These are phyloP conservation scores for Komagataella mondaviorum DNA, from an alignment of 805 yeast species.

Conservation along the genomic window DNA sequence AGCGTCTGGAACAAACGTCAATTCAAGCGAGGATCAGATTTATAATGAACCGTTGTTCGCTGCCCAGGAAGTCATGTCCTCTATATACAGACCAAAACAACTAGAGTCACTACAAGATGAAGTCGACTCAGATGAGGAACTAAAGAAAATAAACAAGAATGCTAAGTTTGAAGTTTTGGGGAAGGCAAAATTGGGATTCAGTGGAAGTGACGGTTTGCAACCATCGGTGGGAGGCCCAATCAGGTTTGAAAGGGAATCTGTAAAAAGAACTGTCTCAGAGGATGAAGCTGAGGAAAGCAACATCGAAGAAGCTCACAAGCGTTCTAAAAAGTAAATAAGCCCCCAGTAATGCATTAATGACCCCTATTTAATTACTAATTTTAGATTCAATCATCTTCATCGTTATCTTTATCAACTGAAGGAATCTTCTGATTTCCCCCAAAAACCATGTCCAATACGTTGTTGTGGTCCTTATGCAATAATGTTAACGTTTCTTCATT, in stretches of 20 bases:
- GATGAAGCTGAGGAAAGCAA: constrained; percentile 2
- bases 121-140: constrained; percentile 6
- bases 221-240: constrained; percentile 10
- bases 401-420: constrained; percentile 4
- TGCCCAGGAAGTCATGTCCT: constrained; percentile 34
- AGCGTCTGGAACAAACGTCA: constrained; percentile 23
- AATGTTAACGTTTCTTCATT: constrained; percentile 20
- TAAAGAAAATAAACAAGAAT: constrained; percentile 4
- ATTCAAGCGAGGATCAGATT: constrained; percentile 29
- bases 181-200: constrained; percentile 6
- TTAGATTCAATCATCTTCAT: background rate
- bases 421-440: constrained; percentile 2
- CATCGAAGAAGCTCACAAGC: constrained; percentile 1
- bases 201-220: constrained; percentile 1
- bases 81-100: constrained; percentile 30
- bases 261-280: background rate
- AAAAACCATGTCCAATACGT: constrained; percentile 5
- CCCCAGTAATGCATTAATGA: background rate
- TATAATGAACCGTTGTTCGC: constrained; percentile 48
- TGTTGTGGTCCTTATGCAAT: constrained; percentile 7
- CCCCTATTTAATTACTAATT: background rate
- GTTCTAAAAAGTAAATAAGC: background rate
- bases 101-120: constrained; percentile 7
- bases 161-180: constrained; percentile 5
- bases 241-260: constrained; percentile 12